Evolutionary conservation across 108 stramenopile species (phyloP), one percentile per base, ranked within the genome.

Genomic region (Aurantiochytrium sp.): DNA sequence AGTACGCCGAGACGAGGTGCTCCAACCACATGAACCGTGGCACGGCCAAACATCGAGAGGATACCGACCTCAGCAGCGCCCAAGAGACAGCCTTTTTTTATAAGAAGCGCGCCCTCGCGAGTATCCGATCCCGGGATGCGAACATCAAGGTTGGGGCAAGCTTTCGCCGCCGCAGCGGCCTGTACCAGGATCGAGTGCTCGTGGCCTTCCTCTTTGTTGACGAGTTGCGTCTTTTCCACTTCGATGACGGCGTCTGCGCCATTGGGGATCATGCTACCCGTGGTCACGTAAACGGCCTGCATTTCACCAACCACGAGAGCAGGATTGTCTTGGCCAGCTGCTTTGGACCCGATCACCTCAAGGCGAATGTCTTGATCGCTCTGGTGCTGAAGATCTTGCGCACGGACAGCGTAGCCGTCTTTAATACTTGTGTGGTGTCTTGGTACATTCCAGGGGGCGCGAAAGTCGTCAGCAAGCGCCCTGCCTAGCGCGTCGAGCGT

Each of bases 31-130:
- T 5, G 6, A 8, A 49, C 28, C 28, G 10, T 19, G 1, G 10
- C 35, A n/a, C 25, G 44, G 35, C 60, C 44, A 23, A 97, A 97
- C 23, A 97, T 99, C 43, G 96, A 96, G 44, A 99, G 87, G 43
- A 98, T 93, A 53, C 92, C 92, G 4, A 94, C 58, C 16, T 5
- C 49, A 14, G 87, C 88, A 1, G 93, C 72, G 4, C 21, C 10
- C 18, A 94, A 8, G 35, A 35, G 6, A 14, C 51, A 23, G 8
- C 92, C 92, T 18, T 35, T 47, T 44, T 14, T 16, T 25, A 92
- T 16, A 0, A 94, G 89, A 6, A 60, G 49, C 19, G 72, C 88
- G 14, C 92, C 93, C 10, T 42, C 19, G 0, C 12, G 43, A 42
- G 92, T 60, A 69, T 94, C 93, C 45, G 47, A 57, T 4, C 93